Evolutionary conservation across 306 rosid genomes (phyloP).

Genomic region (Prunus armeniaca): DNA sequence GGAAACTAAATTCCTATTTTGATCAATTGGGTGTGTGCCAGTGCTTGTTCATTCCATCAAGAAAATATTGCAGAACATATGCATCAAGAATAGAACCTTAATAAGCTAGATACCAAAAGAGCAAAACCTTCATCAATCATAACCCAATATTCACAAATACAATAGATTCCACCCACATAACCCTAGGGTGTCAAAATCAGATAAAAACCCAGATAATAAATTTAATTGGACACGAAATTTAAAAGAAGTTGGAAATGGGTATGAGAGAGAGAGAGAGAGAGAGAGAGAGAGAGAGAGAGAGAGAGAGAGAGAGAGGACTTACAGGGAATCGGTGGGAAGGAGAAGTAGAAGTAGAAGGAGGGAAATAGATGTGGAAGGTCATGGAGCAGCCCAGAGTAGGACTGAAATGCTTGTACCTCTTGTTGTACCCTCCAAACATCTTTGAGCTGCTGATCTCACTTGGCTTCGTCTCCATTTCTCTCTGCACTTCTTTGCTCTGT

Average conservation of each 20-base stretch:
- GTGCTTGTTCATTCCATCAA: not conserved
- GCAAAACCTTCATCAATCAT: not conserved
- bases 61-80: no score
- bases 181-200: not conserved
- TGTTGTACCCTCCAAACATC: conserved; percentile 90
- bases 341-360: conserved; percentile 47
- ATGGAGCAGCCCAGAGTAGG: conserved; percentile 86
- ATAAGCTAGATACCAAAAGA: not conserved
- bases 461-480: conserved; percentile 49
- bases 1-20: not conserved
- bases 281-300: not conserved
- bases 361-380: conserved; percentile 83
- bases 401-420: conserved; percentile 82
- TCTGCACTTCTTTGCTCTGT: not conserved
- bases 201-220: conserved; percentile 4
- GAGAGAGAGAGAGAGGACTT: conserved; percentile 18
- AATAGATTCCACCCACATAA: not conserved
- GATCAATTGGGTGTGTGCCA: not conserved
- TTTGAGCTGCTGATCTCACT: conserved; percentile 60
- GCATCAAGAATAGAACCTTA: not conserved
- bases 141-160: not conserved
- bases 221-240: not conserved
- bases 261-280: not conserved
- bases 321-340: conserved; percentile 72
- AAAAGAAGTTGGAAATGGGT: not conserved